A percentile compares a stretch with the other conserved stretches of the same genome.
These are phyloP conservation scores for Citrus inodora DNA, from an alignment of 345 rosid genomes.

Conservation along the genomic window DNA sequence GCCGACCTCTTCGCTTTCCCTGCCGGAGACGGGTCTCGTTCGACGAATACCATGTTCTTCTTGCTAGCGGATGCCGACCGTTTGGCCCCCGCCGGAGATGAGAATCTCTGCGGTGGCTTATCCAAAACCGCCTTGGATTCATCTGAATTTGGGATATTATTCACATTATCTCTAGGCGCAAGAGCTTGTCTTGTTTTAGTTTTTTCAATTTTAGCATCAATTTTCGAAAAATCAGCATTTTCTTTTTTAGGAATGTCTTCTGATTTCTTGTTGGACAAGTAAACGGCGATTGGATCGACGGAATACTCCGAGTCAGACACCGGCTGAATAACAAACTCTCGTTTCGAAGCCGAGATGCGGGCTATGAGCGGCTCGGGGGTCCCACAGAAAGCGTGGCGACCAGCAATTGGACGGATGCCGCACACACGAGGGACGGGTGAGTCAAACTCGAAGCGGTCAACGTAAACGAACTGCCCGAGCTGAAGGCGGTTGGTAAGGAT, in stretches of 20 bases:
- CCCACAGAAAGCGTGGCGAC: conserved; percentile 85
- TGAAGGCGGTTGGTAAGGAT: conserved; percentile 91
- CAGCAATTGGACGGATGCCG: conserved; percentile 85
- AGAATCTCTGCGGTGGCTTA: conserved; percentile 60
- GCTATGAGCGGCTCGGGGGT: conserved; percentile 82
- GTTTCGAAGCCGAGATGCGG: conserved; percentile 62
- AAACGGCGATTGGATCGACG: conserved; percentile 70
- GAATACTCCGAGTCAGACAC: conserved; percentile 72
- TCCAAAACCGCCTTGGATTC: conserved; percentile 24
- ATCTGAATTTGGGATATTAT: conserved; percentile 12
- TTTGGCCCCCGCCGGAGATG: conserved; percentile 73
- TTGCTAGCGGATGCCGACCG: conserved; percentile 52
- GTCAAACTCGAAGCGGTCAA: conserved; percentile 75
- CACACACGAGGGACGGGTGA: conserved; percentile 80
- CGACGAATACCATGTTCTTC: conserved; percentile 36
- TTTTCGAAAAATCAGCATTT: conserved; percentile 7
- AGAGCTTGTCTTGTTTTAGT: conserved; percentile 48
- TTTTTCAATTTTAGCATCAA: conserved; percentile 26
- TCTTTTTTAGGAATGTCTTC: conserved; percentile 7
- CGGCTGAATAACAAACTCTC: conserved; percentile 85
- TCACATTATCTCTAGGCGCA: conserved; percentile 40
- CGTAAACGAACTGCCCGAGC: conserved; percentile 91
- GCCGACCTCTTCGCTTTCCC: conserved; percentile 81
- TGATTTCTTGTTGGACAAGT: conserved; percentile 49
- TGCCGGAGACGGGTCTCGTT: conserved; percentile 75